These are phyloP conservation scores for Anthoceros angustus DNA, from an alignment of 225 moss, liverwort and hornwort species.

Conservation along the genomic window DNA sequence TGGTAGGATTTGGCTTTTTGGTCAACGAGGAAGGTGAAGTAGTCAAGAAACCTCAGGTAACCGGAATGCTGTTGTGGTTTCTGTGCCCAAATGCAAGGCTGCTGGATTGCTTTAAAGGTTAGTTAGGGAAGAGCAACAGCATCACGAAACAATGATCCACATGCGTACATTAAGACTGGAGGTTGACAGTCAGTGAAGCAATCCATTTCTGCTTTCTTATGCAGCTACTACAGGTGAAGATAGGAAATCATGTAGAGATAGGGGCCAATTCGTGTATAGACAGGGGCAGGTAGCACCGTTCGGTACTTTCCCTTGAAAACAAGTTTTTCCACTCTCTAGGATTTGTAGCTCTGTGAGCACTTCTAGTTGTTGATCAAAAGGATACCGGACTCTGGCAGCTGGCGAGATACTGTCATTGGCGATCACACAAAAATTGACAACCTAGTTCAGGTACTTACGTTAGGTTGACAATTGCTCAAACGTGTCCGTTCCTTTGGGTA, in stretches of 20 bases:
- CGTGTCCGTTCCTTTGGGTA: background rate
- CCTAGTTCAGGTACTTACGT: constrained; percentile 46
- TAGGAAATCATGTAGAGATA: constrained; percentile 70
- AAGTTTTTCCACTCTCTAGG: no score
- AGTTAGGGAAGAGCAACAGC: no score
- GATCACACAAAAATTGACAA: constrained; percentile 88
- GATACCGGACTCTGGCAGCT: constrained; percentile 32
- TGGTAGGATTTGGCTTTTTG: constrained; percentile 66
- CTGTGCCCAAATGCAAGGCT: background rate
- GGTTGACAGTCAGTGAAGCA: background rate
- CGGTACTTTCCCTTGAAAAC: background rate
- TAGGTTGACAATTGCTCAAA: background rate
- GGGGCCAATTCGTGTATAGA: constrained; percentile 79
- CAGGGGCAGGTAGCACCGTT: constrained; percentile 36
- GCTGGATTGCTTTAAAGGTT: no score
- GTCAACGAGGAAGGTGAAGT: constrained; percentile 42
- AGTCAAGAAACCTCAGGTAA: constrained; percentile 79
- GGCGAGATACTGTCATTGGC: constrained; percentile 72
- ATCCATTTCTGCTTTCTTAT: background rate
- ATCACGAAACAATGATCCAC: no score
- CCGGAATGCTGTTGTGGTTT: background rate
- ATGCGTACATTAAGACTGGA: no score
- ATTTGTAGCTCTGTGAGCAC: no score
- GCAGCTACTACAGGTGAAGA: constrained; percentile 53
- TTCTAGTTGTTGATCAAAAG: background rate